A percentile compares a stretch with the other conserved stretches of the same genome.
These are phyloP conservation scores for Ascochyta koolunga DNA, from an alignment of 2,329 filamentous ascomycete species.

Conservation along the genomic window DNA sequence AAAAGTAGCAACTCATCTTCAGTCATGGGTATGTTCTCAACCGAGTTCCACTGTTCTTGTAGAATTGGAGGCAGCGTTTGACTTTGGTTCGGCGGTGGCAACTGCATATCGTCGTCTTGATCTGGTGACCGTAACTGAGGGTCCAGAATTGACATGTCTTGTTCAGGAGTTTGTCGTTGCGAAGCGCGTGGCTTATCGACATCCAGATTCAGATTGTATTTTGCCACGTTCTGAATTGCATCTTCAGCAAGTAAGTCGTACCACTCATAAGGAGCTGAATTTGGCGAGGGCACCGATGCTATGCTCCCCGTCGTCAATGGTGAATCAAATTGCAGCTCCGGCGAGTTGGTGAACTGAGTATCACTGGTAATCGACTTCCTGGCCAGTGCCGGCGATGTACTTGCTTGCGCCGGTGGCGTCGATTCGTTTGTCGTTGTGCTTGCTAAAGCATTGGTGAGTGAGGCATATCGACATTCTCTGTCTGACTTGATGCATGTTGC, in stretches of 20 bases:
- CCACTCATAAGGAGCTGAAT: conserved; percentile 56
- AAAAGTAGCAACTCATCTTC: conserved; percentile 49
- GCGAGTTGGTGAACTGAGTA: conserved; percentile 30
- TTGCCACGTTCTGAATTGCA: conserved; percentile 47
- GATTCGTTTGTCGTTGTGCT: conserved; percentile 15
- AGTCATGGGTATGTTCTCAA: conserved; percentile 33
- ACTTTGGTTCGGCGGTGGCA: conserved; percentile 10
- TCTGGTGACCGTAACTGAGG: conserved; percentile 20
- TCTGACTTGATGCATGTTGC: conserved; percentile 53
- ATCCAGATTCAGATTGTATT: conserved; percentile 41
- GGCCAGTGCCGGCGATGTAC: conserved; percentile 25
- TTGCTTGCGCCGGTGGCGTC: conserved; percentile 27
- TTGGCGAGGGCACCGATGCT: conserved; percentile 48
- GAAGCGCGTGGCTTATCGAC: conserved; percentile 36
- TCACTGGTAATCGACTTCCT: conserved; percentile 28
- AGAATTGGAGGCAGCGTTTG: conserved; percentile 7
- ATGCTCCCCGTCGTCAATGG: conserved; percentile 31
- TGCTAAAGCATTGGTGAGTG: conserved; percentile 16
- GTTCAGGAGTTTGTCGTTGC: conserved; percentile 32
- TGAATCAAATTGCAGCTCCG: conserved; percentile 42
- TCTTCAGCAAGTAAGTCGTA: conserved; percentile 56
- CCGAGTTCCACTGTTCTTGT: conserved; percentile 36
- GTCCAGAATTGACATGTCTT: conserved; percentile 22
- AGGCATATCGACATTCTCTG: conserved; percentile 51
- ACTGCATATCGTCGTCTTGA: conserved; percentile 7